These are phyloP conservation scores for Rosellinia necatrix DNA, from an alignment of 2,329 filamentous ascomycete species.

Conservation along the genomic window DNA sequence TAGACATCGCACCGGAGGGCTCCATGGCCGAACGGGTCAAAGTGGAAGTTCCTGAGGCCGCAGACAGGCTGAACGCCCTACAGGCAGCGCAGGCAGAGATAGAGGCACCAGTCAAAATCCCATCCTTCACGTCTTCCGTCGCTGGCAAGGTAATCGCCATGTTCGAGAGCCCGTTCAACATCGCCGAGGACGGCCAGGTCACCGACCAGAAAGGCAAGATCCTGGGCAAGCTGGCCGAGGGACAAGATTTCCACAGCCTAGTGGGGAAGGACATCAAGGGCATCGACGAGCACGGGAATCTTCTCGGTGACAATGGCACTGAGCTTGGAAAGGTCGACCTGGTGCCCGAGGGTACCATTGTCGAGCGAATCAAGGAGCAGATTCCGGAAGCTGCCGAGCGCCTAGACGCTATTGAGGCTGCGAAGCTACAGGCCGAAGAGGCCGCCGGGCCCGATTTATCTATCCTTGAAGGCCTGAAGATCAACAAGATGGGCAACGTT, in stretches of 20 bases:
- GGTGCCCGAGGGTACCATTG: constrained; percentile 49
- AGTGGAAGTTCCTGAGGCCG: constrained; percentile 39
- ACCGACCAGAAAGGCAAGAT: constrained; percentile 52
- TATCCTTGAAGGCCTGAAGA: constrained; percentile 47
- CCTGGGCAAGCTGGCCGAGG: constrained; percentile 40
- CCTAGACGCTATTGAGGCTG: constrained; percentile 45
- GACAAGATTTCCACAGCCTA: constrained; percentile 37
- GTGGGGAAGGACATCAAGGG: constrained; percentile 69
- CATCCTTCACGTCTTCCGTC: constrained; percentile 40
- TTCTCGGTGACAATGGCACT: constrained; percentile 68
- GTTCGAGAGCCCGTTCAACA: constrained; percentile 45
- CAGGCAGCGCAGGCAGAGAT: constrained; percentile 41
- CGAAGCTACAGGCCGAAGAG: constrained; percentile 28
- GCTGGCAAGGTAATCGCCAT: constrained; percentile 41
- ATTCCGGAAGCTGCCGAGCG: constrained; percentile 40
- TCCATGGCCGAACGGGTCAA: constrained; percentile 42
- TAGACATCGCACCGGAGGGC: constrained; percentile 55
- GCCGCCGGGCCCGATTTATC: constrained; percentile 35
- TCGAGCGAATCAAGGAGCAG: constrained; percentile 42
- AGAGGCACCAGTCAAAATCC: constrained; percentile 35
- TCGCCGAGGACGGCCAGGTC: constrained; percentile 52
- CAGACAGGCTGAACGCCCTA: constrained; percentile 48
- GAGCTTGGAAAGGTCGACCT: constrained; percentile 65
- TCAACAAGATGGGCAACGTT: constrained; percentile 52
- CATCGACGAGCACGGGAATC: constrained; percentile 67